Percentiles rank a stretch among this genome's conserved stretches.
Evolutionary conservation across 345 rosid genomes (phyloP).

Genomic region (Gossypium turneri): DNA sequence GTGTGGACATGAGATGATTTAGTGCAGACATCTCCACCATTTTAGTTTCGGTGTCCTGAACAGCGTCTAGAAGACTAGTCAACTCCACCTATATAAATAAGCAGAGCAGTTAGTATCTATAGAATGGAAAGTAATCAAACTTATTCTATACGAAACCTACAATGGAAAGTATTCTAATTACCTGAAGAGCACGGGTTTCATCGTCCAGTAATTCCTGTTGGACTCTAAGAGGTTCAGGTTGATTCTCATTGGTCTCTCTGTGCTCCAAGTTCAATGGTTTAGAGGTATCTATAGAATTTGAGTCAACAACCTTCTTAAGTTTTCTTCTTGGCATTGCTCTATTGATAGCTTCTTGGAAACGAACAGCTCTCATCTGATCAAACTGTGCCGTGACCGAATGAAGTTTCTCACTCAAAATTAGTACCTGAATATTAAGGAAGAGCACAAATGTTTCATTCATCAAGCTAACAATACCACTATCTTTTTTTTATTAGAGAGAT

Average conservation of each 20-base stretch:
- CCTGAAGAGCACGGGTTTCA: conserved; percentile 94
- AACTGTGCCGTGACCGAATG: conserved; percentile 78
- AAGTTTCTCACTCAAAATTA: conserved; percentile 87
- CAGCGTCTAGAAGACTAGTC: conserved; percentile 77
- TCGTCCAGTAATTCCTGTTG: conserved; percentile 78
- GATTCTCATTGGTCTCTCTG: conserved; percentile 44
- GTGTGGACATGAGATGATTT: conserved; percentile 93
- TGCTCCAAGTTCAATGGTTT: conserved; percentile 32
- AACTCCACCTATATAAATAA: conserved; percentile 66
- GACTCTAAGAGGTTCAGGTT: conserved; percentile 48
- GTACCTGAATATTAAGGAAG: conserved; percentile 38
- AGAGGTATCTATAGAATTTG: conserved; percentile 39
- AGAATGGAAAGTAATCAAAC: neutral
- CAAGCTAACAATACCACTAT: neutral
- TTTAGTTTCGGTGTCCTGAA: conserved; percentile 83
- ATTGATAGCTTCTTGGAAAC: conserved; percentile 70
- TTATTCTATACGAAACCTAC: neutral
- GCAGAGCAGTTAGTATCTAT: conserved; percentile 13
- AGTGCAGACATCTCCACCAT: conserved; percentile 99
- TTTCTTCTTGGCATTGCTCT: conserved; percentile 75
- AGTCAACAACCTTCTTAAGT: conserved; percentile 37
- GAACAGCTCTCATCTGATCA: conserved; percentile 63
- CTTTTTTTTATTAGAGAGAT: neutral
- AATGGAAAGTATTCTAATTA: conserved; percentile 25
- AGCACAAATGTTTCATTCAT: neutral